These are phyloP conservation scores for Pyricularia pennisetigena DNA, from an alignment of 2,329 filamentous ascomycete genomes.

Conservation along the genomic window DNA sequence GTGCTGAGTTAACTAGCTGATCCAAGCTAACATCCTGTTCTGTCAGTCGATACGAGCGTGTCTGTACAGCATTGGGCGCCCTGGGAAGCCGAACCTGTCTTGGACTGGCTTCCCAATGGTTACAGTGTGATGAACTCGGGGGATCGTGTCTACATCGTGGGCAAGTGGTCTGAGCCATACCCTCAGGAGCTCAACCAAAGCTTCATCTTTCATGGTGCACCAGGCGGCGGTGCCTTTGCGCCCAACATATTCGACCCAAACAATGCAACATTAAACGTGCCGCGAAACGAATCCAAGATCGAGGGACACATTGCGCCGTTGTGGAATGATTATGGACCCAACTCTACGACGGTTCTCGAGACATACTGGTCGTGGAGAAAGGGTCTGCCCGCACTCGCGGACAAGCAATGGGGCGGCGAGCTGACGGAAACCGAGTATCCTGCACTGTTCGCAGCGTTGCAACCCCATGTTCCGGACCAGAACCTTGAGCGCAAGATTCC, in stretches of 20 bases:
- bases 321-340: conserved; percentile 46
- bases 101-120: conserved; percentile 29
- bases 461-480: conserved; percentile 30
- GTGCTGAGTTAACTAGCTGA: neutral
- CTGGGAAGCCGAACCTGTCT: conserved; percentile 39
- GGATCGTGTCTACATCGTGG: conserved; percentile 40
- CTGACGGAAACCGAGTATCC: conserved; percentile 28
- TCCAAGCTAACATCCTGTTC: neutral
- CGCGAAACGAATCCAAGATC: conserved; percentile 25
- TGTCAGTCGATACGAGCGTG: conserved; percentile 30
- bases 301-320: conserved; percentile 37
- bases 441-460: conserved; percentile 25
- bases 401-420: conserved; percentile 44
- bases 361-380: conserved; percentile 39
- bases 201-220: conserved; percentile 34
- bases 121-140: conserved; percentile 44
- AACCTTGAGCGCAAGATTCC: conserved; percentile 34
- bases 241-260: conserved; percentile 39
- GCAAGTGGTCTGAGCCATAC: conserved; percentile 37
- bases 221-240: conserved; percentile 30
- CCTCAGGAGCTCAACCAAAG: conserved; percentile 29
- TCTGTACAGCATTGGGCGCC: conserved; percentile 47
- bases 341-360: conserved; percentile 39
- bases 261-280: conserved; percentile 36
- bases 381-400: conserved; percentile 38